Base-by-base conservation (phyloP, 352 stramenopile genomes). In the Pythium insidiosum region DNA sequence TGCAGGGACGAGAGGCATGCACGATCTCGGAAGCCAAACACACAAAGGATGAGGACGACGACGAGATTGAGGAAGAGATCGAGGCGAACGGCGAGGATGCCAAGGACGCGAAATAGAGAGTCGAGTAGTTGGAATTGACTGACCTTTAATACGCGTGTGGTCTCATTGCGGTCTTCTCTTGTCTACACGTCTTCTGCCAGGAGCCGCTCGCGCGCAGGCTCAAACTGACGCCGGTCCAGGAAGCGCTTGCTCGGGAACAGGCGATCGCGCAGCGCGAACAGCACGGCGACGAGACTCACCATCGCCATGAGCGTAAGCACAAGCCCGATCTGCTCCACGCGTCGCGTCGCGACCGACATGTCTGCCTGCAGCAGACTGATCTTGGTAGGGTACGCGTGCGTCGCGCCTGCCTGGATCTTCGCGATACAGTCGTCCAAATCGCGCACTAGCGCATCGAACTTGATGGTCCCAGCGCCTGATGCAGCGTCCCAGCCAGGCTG, bases 401-500 rank as follows among this genome's bases (percentile, higher is more conserved):
- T 47, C 42, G 19, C 15, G 15, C 26, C n/a, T 20, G 24, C 20
- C n/a, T 31, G 22, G 11, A 66, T 68, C 26, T 50, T 41, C 6
- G 53, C 48, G 15, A 84, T 61, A 39, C 74, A 86, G 3, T 42
- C 29, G 20, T 72, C 50, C 1, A 89, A 43, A 19, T 83, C 54
- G 2, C 26, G 45, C 5, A 67, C 52, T 10, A 84, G 68, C 15
- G 53, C 43, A 0, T 44, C 35, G 20, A 86, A 80, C 3, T 60
- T 58, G 23, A 88, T 45, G 1, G 74, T 79, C 7, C 77, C 72
- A 2, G 86, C 67, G 19, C 77, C 78, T 2, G 75, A 85, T 15
- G 75, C 49, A 6, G 76, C 70, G 33, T 90, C 78, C 75, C 76
- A 90, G 31, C 78, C 78, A n/a, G 50, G 19, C 4, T 41, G 69